These are phyloP conservation scores for Macroventuria anomochaeta DNA, from an alignment of 2,329 filamentous ascomycete species.

Conservation along the genomic window DNA sequence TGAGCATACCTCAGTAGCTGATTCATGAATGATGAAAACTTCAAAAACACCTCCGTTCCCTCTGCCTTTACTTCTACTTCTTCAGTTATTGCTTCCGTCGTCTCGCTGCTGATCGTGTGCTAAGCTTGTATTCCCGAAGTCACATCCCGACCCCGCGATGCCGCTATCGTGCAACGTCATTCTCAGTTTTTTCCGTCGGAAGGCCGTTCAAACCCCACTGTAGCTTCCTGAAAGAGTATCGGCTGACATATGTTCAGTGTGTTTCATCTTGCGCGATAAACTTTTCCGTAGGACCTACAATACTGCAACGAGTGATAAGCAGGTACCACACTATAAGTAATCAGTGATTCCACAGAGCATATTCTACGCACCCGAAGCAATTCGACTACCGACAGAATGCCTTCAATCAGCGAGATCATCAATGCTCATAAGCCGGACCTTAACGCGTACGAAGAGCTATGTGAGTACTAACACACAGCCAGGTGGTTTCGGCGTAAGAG, in stretches of 20 bases:
- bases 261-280: constrained; percentile 7
- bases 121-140: neutral
- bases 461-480: constrained; percentile 23
- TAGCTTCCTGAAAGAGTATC: constrained; percentile 10
- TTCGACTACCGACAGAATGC: constrained; percentile 26
- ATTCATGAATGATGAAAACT: constrained; percentile 43
- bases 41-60: constrained; percentile 21
- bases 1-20: constrained; percentile 28
- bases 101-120: neutral
- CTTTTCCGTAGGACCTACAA: constrained; percentile 10
- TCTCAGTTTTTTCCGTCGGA: constrained; percentile 27
- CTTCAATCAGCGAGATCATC: constrained; percentile 39
- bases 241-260: neutral
- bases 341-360: neutral
- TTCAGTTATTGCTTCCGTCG: neutral
- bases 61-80: neutral
- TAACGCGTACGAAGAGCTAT: constrained; percentile 42
- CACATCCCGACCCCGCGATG: constrained; percentile 8
- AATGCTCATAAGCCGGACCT: constrained; percentile 34
- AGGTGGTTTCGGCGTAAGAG: constrained; percentile 1
- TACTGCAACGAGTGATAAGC: neutral
- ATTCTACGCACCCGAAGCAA: neutral
- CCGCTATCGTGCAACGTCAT: constrained; percentile 24
- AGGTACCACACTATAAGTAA: neutral
- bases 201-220: constrained; percentile 14